Conservation (phyloP, 2,329 filamentous ascomycete species). For the Cladosporium sp. region DNA sequence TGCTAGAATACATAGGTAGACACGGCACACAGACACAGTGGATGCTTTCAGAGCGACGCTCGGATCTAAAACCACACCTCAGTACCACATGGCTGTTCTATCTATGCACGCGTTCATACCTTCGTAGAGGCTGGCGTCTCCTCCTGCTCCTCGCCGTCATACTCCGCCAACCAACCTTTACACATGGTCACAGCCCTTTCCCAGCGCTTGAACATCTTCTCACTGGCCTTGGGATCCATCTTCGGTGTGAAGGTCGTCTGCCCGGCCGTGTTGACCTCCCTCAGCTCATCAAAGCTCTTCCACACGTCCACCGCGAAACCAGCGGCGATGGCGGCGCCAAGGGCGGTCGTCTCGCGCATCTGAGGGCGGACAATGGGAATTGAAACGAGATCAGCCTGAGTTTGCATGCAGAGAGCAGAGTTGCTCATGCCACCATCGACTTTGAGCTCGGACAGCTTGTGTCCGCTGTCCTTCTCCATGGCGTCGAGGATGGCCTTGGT, state of each 20-base stretch:
- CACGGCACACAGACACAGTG: background rate
- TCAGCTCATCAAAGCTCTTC: slow-evolving; percentile 67
- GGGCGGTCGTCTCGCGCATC: slow-evolving; percentile 85
- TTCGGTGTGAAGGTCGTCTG: slow-evolving; percentile 64
- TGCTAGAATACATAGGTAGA: no score
- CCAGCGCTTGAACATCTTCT: slow-evolving; percentile 64
- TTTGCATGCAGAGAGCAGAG: slow-evolving; percentile 84
- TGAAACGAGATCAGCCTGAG: slow-evolving; percentile 77
- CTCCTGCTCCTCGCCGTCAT: slow-evolving; percentile 22
- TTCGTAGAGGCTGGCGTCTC: slow-evolving; percentile 7
- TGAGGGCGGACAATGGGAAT: slow-evolving; percentile 77
- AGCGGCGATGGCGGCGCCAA: slow-evolving; percentile 83
- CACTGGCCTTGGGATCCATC: slow-evolving; percentile 51
- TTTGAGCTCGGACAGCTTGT: slow-evolving; percentile 66
- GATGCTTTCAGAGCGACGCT: background rate
- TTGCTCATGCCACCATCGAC: slow-evolving; percentile 89
- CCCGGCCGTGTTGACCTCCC: slow-evolving; percentile 64
- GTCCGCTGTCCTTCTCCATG: slow-evolving; percentile 80
- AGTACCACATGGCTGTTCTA: background rate
- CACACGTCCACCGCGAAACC: slow-evolving; percentile 78
- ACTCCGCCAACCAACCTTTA: slow-evolving; percentile 59
- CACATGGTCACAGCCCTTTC: slow-evolving; percentile 73
- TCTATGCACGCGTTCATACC: slow-evolving; percentile 6
- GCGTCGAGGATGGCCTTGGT: slow-evolving; percentile 86
- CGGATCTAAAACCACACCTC: background rate